Percentiles rank a stretch among this genome's conserved stretches.
Conservation (phyloP, 768 basidiomycete species). For the Lactarius pseudohatsudake region DNA sequence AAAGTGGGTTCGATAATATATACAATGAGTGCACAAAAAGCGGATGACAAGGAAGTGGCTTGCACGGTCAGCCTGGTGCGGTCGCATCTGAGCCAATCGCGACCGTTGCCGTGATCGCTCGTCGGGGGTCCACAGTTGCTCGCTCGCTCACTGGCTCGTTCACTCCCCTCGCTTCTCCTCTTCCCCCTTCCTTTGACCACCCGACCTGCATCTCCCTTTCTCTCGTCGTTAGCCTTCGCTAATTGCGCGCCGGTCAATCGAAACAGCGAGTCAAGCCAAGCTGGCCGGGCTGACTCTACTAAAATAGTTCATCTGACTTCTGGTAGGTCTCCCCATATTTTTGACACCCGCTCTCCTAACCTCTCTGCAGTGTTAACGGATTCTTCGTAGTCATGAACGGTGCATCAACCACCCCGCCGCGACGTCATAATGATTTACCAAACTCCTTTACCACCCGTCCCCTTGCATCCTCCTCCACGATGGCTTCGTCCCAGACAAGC, state of each 20-base stretch:
- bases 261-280: background rate
- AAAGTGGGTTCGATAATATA: background rate
- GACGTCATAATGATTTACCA: slow-evolving; percentile 26
- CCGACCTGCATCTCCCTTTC: slow-evolving; percentile 12
- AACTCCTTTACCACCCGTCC: slow-evolving; percentile 23
- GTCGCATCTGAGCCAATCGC: slow-evolving; percentile 25
- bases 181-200: background rate
- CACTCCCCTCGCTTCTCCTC: background rate
- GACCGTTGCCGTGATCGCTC: slow-evolving; percentile 27
- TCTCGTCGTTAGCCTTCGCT: background rate
- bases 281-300: slow-evolving; percentile 3
- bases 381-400: slow-evolving; percentile 21
- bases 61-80: background rate
- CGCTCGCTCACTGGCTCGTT: slow-evolving; percentile 3
- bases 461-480: slow-evolving; percentile 33
- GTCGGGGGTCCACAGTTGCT: slow-evolving; percentile 5
- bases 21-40: background rate
- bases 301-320: slow-evolving; percentile 12
- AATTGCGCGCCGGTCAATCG: background rate
- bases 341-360: background rate
- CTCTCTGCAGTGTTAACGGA: slow-evolving; percentile 12
- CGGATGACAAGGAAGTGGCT: background rate
- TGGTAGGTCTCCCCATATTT: slow-evolving; percentile 3
- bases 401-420: slow-evolving; percentile 21
- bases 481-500: slow-evolving; percentile 34